Evolutionary conservation across 2,329 filamentous ascomycete species (phyloP).

Genomic region (Eutypa lata): DNA sequence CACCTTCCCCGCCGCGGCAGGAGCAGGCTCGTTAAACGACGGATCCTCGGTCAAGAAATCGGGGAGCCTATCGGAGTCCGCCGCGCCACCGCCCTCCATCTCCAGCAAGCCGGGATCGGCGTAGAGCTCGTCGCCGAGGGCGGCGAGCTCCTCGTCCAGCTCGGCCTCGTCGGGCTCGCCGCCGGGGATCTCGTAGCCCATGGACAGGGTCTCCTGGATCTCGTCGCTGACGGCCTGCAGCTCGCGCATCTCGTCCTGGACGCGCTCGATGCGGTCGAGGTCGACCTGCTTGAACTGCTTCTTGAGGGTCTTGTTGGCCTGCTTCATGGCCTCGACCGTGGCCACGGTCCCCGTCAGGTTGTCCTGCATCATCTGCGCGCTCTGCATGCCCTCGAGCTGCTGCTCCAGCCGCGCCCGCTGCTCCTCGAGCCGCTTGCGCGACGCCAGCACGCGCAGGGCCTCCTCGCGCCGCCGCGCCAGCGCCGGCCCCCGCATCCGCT

Average conservation of each 20-base stretch:
- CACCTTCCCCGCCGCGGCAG: constrained; percentile 68
- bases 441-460: constrained; percentile 88
- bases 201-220: constrained; percentile 89
- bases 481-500: constrained; percentile 91
- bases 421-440: constrained; percentile 88
- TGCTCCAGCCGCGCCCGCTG: constrained; percentile 91
- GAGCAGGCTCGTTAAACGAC: constrained; percentile 90
- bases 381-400: constrained; percentile 99
- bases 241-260: constrained; percentile 99
- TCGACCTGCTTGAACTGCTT: constrained; percentile 97
- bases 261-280: constrained; percentile 92
- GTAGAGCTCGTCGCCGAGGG: constrained; percentile 75
- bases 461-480: constrained; percentile 92
- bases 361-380: constrained; percentile 97
- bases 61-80: constrained; percentile 59
- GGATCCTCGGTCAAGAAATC: constrained; percentile 90
- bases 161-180: constrained; percentile 90
- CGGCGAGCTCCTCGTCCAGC: constrained; percentile 93
- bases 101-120: constrained; percentile 46
- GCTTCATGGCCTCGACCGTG: constrained; percentile 96
- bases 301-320: constrained; percentile 86
- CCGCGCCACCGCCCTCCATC: constrained; percentile 62
- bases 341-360: constrained; percentile 99
- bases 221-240: constrained; percentile 97
- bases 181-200: constrained; percentile 92